phyloP scores from a whole-genome alignment of 331 rosid species.

The Saraca asoca region DNA sequence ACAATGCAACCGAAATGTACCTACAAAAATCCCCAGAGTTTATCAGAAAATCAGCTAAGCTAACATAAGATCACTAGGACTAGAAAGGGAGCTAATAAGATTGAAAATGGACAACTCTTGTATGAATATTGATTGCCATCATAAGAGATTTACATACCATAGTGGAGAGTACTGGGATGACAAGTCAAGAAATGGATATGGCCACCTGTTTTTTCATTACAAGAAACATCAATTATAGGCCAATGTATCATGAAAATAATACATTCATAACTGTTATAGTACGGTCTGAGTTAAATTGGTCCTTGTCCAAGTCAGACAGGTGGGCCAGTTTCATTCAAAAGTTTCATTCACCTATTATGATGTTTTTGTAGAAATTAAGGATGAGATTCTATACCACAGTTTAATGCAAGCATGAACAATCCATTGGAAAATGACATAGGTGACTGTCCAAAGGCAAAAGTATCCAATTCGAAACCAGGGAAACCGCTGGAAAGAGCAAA shows the following conservation, averaged over 20 bases:
- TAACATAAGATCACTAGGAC: too few species aligned
- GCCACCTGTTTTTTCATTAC: conserved; percentile 74
- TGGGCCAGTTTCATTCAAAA: too few species aligned
- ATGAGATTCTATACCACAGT: conserved; percentile 59
- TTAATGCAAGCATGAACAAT: conserved; percentile 75
- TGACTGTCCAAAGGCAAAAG: conserved; percentile 82
- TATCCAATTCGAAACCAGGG: conserved; percentile 97
- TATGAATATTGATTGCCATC: too few species aligned
- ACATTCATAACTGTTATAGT: too few species aligned
- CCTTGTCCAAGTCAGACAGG: too few species aligned
- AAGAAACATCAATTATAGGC: conserved; percentile 11
- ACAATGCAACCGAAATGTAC: conserved; percentile 82
- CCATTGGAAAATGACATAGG: conserved; percentile 83
- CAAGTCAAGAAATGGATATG: conserved; percentile 96
- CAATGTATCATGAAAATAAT: background rate
- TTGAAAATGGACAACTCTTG: too few species aligned
- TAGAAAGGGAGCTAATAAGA: too few species aligned
- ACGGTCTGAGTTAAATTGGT: too few species aligned
- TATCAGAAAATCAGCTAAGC: conserved; percentile 1
- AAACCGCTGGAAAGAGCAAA: conserved; percentile 55
- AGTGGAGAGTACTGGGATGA: conserved; percentile 84
- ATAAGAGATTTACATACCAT: conserved; percentile 54
- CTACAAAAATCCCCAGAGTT: conserved; percentile 35
- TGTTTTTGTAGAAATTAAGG: conserved; percentile 8
- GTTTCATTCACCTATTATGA: too few species aligned